phyloP scores from a whole-genome alignment of 345 rosid species.

The Orychophragmus violaceus region DNA sequence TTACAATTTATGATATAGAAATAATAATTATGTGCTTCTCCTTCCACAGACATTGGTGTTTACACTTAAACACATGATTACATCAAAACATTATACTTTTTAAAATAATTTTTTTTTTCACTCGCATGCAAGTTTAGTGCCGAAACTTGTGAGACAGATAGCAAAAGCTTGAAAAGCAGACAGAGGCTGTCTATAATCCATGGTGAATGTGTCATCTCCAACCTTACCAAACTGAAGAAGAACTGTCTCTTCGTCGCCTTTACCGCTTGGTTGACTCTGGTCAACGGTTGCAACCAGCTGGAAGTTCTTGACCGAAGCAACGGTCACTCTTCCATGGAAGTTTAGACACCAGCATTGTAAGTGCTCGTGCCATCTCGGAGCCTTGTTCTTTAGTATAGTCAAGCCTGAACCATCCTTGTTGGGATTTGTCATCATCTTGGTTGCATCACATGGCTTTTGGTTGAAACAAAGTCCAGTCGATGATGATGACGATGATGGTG shows the following conservation, averaged over 20 bases:
- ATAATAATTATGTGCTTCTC: conserved; percentile 14
- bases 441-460: conserved; percentile 26
- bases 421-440: conserved; percentile 36
- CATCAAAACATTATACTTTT: conserved; percentile 17
- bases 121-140: conserved; percentile 94
- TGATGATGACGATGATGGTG: conserved; percentile 20
- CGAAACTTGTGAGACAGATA: conserved; percentile 90
- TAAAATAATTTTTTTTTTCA: neutral
- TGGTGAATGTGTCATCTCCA: conserved; percentile 75
- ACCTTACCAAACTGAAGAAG: conserved; percentile 93
- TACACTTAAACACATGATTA: conserved; percentile 24
- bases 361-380: conserved; percentile 96
- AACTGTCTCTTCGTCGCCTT: conserved; percentile 84
- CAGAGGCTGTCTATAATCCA: conserved; percentile 90
- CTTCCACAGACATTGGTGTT: conserved; percentile 3
- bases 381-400: conserved; percentile 68
- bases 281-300: conserved; percentile 75
- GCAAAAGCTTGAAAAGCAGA: conserved; percentile 95
- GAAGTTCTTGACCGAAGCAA: conserved; percentile 91
- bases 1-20: too few species aligned
- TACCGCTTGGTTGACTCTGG: conserved; percentile 76
- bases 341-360: conserved; percentile 96
- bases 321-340: conserved; percentile 90
- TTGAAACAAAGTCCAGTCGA: conserved; percentile 1
- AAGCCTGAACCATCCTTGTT: conserved; percentile 25